phyloP scores from a whole-genome alignment of 192 early-diverging fungal species.

The Helicostylum pulchrum region DNA sequence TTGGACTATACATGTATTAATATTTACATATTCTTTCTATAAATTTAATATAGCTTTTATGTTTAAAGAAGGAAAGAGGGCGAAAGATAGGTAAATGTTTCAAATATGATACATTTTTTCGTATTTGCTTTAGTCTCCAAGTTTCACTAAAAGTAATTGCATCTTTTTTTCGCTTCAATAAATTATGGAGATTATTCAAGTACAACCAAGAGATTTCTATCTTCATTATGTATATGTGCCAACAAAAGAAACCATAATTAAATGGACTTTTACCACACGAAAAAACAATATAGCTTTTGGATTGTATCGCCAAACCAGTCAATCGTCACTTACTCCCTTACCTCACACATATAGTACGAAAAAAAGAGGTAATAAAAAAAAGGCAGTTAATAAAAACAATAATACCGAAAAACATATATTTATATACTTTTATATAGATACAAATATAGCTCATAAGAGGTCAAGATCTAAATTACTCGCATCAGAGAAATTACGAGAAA shows the following conservation, averaged over 20 bases:
- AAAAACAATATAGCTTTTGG: slow-evolving; percentile 56
- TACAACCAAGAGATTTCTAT: slow-evolving; percentile 77
- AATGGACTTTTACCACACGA: slow-evolving; percentile 92
- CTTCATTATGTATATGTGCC: slow-evolving; percentile 79
- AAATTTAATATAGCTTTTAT: too few relatives aligned
- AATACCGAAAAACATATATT: not conserved
- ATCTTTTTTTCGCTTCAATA: too few relatives aligned
- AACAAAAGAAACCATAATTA: slow-evolving; percentile 68
- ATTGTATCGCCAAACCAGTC: slow-evolving; percentile 3
- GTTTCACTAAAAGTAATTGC: too few relatives aligned
- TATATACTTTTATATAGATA: too few relatives aligned
- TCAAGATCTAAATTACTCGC: slow-evolving; percentile 19
- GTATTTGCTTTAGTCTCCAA: too few relatives aligned
- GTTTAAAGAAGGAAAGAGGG: too few relatives aligned
- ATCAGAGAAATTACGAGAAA: slow-evolving; percentile 27
- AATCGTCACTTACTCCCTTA: not conserved
- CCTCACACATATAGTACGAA: not conserved
- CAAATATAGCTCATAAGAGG: not conserved
- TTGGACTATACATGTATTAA: too few relatives aligned
- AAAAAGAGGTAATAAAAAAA: not conserved
- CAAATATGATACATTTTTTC: too few relatives aligned
- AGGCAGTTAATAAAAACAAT: slow-evolving; percentile 12
- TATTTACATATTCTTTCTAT: too few relatives aligned
- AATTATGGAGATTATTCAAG: slow-evolving; percentile 44
- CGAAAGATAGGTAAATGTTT: too few relatives aligned